These are phyloP conservation scores for Phtheirospermum japonicum DNA, from an alignment of 257 asterid genomes.

Conservation along the genomic window DNA sequence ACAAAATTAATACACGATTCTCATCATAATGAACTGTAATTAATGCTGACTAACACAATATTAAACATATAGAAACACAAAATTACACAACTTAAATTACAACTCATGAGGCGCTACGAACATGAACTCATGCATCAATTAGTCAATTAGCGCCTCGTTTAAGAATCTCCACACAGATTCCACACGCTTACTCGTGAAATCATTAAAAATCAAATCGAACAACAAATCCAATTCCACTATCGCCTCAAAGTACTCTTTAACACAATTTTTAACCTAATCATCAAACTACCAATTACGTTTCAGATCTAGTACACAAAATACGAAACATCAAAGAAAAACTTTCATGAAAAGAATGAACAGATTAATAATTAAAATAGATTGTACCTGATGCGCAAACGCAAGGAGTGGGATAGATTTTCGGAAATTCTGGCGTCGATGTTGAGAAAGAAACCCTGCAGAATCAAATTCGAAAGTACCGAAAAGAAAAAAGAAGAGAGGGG, in stretches of 20 bases:
- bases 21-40: neutral
- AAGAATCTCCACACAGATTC: conserved; percentile 1
- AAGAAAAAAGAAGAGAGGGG: conserved; percentile 11
- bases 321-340: neutral
- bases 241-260: neutral
- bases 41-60: neutral
- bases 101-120: neutral
- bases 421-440: conserved; percentile 19
- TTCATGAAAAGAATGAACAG: neutral
- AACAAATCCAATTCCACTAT: neutral
- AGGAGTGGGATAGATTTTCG: neutral
- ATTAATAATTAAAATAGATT: neutral
- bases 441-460: conserved; percentile 10
- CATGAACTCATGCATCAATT: conserved; percentile 10
- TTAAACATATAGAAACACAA: neutral
- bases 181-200: neutral
- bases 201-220: neutral
- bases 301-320: conserved; percentile 14
- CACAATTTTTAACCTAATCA: neutral
- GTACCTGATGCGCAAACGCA: conserved; percentile 23
- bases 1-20: neutral
- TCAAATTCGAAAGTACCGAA: neutral
- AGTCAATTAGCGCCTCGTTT: neutral
- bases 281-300: neutral
- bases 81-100: neutral